Evolutionary conservation across 306 rosid species (phyloP).

Genomic region (Cucurbita argyrosperma): DNA sequence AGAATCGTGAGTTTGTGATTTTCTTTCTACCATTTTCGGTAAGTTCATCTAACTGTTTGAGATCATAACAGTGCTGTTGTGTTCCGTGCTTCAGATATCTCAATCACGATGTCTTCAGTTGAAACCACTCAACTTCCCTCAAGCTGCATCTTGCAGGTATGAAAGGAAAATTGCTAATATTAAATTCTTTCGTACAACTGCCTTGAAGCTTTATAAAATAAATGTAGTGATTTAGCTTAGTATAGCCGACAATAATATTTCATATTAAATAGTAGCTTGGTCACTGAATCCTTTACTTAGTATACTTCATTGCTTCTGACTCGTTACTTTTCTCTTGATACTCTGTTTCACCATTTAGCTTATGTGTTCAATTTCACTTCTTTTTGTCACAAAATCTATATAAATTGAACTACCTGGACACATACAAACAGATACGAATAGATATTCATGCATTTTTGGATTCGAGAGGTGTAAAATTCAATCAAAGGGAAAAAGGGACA

Average conservation of each 20-base stretch:
- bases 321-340: background rate
- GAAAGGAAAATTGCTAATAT: background rate
- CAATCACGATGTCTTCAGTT: constrained; percentile 1
- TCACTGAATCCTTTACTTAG: background rate
- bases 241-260: background rate
- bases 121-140: background rate
- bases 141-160: background rate
- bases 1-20: background rate
- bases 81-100: background rate
- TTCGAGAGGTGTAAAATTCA: background rate
- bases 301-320: background rate
- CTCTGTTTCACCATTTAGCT: background rate
- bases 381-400: background rate
- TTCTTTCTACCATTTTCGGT: background rate
- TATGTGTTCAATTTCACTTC: background rate
- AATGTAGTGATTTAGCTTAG: background rate
- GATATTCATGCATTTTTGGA: background rate
- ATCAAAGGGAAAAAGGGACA: background rate
- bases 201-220: background rate
- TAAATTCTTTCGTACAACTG: background rate
- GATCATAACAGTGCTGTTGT: background rate
- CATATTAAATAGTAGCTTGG: background rate
- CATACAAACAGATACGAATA: background rate
- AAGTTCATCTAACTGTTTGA: background rate
- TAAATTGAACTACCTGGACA: background rate